Evolutionary conservation across 768 basidiomycete genomes (phyloP), one percentile per base, ranked within the genome.

Genomic region (Pisolithus albus): DNA sequence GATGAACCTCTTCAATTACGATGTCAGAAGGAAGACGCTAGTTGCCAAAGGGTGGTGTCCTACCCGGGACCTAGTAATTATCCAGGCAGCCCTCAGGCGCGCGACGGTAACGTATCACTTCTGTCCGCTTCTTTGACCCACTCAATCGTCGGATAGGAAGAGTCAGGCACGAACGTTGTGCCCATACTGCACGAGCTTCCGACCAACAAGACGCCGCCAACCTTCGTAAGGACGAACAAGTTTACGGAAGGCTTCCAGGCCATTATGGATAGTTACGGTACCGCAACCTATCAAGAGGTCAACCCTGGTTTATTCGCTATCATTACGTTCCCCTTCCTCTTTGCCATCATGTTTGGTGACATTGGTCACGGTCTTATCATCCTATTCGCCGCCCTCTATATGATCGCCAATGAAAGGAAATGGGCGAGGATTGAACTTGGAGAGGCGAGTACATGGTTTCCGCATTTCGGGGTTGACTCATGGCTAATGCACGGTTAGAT

Each of bases 331-430:
- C 96, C 96, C 0, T 98, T 99, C 82, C 71, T 99, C 58, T 99
- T 98, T 61, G 95, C 92, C 5, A 91, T 99, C 72, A 99, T 99
- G 96, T 99, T 99, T 65, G 96, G 96, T 61, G 96, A 99, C 70
- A 89, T 98, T 63, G 96, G 96, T 3, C 96, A 99, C 70, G 96
- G 92, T 28, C 73, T 81, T 54, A 83, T 98, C 62, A 87, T 90
- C 60, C 77, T 88, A 56, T 62, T 78, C 39, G 81, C 84, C 16
- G 95, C 91, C 3, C 52, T 84, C 2, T 83, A 80, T 52, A 92
- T 98, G 90, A 92, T 97, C 64, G 50, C 86, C 50, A 74, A 79
- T n/a, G 96, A 99, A 71, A 82, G 78, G 68, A 84, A 80, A 62
- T 76, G 92, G 63, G 83, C 78, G 4, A 88, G 84, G 63, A 70